Conservation (phyloP, 2,329 filamentous ascomycete species). For the Triangularia setosa region DNA sequence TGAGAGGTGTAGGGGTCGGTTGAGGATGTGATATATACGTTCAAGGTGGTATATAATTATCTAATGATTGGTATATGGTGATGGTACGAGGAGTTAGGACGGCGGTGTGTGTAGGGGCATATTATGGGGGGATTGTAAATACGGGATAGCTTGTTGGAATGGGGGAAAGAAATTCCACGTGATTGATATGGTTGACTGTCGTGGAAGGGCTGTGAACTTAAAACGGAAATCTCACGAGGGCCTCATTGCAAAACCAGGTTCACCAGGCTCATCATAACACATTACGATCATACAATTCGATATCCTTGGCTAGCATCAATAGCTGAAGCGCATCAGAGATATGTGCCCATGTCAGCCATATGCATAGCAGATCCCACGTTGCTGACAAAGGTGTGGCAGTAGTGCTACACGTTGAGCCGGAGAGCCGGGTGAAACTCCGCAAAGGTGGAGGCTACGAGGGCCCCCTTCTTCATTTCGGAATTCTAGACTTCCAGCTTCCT, state of each 20-base stretch:
- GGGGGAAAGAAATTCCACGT: not conserved
- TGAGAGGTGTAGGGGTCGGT: not conserved
- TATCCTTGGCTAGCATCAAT: not conserved
- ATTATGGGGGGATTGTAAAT: not conserved
- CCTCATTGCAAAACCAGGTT: not conserved
- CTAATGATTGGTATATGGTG: not conserved
- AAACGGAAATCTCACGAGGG: not conserved
- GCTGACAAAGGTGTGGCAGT: not conserved
- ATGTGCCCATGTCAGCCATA: not conserved
- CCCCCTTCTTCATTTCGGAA: conserved; percentile 16
- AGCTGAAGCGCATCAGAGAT: not conserved
- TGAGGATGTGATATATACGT: not conserved
- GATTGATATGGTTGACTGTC: not conserved
- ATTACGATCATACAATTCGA: not conserved
- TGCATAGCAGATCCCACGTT: not conserved
- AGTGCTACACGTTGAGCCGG: not conserved
- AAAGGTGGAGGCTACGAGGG: not conserved
- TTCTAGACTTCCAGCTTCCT: conserved; percentile 15
- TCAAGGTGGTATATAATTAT: not conserved
- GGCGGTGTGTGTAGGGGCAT: not conserved
- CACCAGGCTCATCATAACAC: not conserved
- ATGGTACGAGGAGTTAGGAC: not conserved
- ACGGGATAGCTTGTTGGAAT: not conserved
- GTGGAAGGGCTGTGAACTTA: not conserved
- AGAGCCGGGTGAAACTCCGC: not conserved